phyloP scores from a whole-genome alignment of 257 asterid genomes.

The Solanum pimpinellifolium region DNA sequence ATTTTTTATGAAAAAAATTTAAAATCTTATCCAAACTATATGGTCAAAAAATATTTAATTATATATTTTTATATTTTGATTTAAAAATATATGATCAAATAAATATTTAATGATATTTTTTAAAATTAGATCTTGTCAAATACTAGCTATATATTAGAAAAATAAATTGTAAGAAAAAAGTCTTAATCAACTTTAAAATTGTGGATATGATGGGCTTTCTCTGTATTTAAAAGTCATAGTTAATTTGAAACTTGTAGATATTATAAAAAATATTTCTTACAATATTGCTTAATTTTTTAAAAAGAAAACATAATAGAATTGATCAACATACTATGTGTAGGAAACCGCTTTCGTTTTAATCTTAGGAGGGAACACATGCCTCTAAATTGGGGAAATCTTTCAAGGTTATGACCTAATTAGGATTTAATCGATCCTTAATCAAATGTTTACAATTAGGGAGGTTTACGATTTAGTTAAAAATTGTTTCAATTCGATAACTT shows the following conservation, averaged over 20 bases:
- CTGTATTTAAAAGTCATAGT: neutral
- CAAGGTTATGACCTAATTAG: neutral
- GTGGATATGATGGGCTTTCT: neutral
- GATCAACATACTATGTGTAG: neutral
- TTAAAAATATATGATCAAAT: neutral
- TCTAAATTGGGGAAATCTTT: neutral
- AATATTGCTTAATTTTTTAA: too few relatives aligned
- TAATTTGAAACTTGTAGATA: neutral
- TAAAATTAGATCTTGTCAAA: neutral
- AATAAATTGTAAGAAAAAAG: neutral
- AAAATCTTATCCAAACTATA: neutral
- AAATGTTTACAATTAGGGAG: too few relatives aligned
- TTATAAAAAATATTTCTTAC: neutral
- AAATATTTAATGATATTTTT: neutral
- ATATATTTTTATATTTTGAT: too few relatives aligned
- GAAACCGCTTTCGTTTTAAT: neutral
- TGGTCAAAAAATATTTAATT: neutral
- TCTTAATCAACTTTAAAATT: neutral
- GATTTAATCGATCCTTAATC: neutral
- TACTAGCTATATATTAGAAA: neutral
- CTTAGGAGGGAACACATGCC: neutral
- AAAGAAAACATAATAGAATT: too few relatives aligned
- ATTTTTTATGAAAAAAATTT: neutral
- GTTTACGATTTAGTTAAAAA: too few relatives aligned
- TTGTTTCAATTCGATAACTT: too few relatives aligned